Base-by-base conservation (phyloP, 306 rosid species). In the Lupinus albus region DNA sequence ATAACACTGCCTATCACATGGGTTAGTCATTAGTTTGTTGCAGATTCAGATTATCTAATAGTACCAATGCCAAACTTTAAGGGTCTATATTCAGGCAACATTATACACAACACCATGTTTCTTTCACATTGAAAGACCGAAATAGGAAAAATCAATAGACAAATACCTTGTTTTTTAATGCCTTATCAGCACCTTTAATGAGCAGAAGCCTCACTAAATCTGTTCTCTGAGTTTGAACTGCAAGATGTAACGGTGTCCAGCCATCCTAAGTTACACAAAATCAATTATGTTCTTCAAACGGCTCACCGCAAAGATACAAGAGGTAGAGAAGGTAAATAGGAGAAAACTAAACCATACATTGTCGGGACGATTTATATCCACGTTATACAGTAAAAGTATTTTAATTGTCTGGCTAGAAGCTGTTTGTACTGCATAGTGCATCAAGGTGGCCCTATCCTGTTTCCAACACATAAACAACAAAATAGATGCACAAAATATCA, bases 381-480 rank as follows among this genome's bases (percentile, higher is more conserved):
- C 94, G 41, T 90, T 81, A 74, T 93, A 90, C 68, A 88, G 61
- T n/a, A 90, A 76, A 47, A 93, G 96, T 72, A 79, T 66, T 82
- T 90, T 93, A 54, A 93, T 80, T 58, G 92, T 80, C 64, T 74
- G 88, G 61, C 82, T 78, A 57, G 99, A 90, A 79, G 99, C 96
- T 64, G 97, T 83, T 73, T 74, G 87, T 52, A 90, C 99, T 17
- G 99, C 96, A 63, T 86, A 90, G 76, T 93, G 99, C 99, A 93
- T 83, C 87, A 88, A 85, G 33, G 88, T 82, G 38, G 96, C 99
- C 36, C 96, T 91, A 32, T 93, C 97, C 97, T 90, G 80, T 76
- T 76, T 81, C 61, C 73, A 61, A 61, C 10, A 33, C 69, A 70
- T 15, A 67, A 61, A 67, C 48, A 73, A 59, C 70, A 32, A 38